Conservation (phyloP, 345 rosid species). For the Sonneratia caseolaris region DNA sequence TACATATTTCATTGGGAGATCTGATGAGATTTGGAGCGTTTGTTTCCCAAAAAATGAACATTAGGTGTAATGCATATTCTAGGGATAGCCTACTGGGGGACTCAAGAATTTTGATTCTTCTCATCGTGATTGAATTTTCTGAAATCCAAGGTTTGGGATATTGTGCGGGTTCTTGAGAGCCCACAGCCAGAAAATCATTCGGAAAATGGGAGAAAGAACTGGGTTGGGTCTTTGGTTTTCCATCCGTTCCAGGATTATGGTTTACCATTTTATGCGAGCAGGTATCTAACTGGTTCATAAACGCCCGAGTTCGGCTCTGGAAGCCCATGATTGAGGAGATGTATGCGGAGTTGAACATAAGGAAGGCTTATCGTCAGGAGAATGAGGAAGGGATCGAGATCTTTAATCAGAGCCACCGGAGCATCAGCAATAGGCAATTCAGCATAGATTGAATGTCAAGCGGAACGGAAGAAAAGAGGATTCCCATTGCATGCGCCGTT, state of each 20-base stretch:
- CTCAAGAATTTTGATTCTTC: background rate
- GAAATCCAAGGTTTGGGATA: too few relatives aligned
- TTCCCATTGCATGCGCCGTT: background rate
- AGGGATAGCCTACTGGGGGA: background rate
- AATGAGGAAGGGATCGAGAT: constrained; percentile 24
- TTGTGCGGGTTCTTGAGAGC: too few relatives aligned
- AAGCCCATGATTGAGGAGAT: constrained; percentile 98
- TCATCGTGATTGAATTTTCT: too few relatives aligned
- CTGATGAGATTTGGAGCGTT: background rate
- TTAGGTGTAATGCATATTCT: background rate
- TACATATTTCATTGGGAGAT: background rate
- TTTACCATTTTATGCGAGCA: constrained; percentile 6
- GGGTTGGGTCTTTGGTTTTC: background rate
- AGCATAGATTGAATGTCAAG: constrained; percentile 7
- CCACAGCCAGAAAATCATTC: too few relatives aligned
- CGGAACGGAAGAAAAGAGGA: background rate
- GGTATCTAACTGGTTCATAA: constrained; percentile 99
- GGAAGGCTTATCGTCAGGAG: constrained; percentile 22
- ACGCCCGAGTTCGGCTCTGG: constrained; percentile 95
- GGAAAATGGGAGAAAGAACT: too few relatives aligned
- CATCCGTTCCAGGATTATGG: background rate
- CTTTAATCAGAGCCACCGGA: constrained; percentile 14
- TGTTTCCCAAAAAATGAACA: background rate
- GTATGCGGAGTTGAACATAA: constrained; percentile 74
- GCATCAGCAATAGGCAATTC: constrained; percentile 11